phyloP scores from a whole-genome alignment of 177 flowering plant genomes.

The Vitis hybrid region DNA sequence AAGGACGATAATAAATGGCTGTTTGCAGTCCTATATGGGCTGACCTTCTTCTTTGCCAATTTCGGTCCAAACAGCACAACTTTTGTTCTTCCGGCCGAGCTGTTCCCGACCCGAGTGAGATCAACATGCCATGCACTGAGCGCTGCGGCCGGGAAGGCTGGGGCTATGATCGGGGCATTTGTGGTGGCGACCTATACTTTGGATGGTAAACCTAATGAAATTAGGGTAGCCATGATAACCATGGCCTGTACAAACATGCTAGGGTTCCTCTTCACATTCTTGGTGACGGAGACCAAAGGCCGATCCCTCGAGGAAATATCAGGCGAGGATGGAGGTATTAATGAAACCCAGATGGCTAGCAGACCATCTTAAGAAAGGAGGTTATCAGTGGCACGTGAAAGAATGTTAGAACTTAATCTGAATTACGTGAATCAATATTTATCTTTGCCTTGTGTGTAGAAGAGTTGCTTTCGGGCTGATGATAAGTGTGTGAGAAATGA shows the following conservation, averaged over 20 bases:
- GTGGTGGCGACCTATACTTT: slow-evolving; percentile 42
- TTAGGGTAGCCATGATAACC: slow-evolving; percentile 40
- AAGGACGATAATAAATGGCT: slow-evolving; percentile 17
- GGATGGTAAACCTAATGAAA: slow-evolving; percentile 13
- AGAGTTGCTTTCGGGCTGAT: too few relatives aligned
- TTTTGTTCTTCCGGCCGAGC: slow-evolving; percentile 67
- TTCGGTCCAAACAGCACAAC: slow-evolving; percentile 74
- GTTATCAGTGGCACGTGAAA: too few relatives aligned
- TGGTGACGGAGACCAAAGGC: slow-evolving; percentile 67
- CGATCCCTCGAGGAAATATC: slow-evolving; percentile 68
- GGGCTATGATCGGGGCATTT: slow-evolving; percentile 61
- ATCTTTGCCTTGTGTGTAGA: too few relatives aligned
- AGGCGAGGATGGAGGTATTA: slow-evolving; percentile 42
- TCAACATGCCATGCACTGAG: slow-evolving; percentile 70
- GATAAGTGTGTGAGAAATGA: too few relatives aligned
- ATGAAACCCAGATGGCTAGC: too few relatives aligned
- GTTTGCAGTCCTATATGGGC: slow-evolving; percentile 47
- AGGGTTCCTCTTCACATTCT: slow-evolving; percentile 61
- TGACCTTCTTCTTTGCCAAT: slow-evolving; percentile 72
- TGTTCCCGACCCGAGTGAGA: slow-evolving; percentile 63
- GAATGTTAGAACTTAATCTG: too few relatives aligned
- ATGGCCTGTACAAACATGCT: slow-evolving; percentile 54
- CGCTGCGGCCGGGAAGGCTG: slow-evolving; percentile 67
- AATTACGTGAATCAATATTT: too few relatives aligned
- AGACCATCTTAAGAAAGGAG: too few relatives aligned